Evolutionary conservation across 176 grass and related monocot genomes (phyloP).

Genomic region (Tillandsia fasciculata): DNA sequence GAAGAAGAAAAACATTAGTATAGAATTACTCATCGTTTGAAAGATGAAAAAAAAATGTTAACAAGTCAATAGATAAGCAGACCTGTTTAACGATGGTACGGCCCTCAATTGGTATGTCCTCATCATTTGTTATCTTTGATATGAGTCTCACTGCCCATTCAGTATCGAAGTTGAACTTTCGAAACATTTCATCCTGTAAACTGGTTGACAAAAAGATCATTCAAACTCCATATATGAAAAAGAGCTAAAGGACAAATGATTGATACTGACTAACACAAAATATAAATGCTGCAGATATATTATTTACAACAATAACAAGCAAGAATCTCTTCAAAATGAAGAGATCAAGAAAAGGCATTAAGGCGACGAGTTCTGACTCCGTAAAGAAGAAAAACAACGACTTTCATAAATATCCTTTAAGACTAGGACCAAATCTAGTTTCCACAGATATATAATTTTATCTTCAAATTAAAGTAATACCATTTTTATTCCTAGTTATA

Average conservation of each 20-base stretch:
- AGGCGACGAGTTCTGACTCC: too few relatives aligned
- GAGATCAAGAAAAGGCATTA: too few relatives aligned
- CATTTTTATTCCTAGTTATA: too few relatives aligned
- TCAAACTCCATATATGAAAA: background rate
- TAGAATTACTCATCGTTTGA: too few relatives aligned
- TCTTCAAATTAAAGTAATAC: too few relatives aligned
- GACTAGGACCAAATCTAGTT: too few relatives aligned
- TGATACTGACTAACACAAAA: slow-evolving; percentile 4
- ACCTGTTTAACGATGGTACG: slow-evolving; percentile 85
- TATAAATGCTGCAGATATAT: background rate
- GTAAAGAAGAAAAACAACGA: too few relatives aligned
- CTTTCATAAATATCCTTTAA: too few relatives aligned
- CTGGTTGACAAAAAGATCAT: slow-evolving; percentile 32
- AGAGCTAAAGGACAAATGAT: background rate
- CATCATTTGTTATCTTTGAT: slow-evolving; percentile 89
- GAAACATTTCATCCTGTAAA: slow-evolving; percentile 99
- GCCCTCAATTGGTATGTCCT: slow-evolving; percentile 77
- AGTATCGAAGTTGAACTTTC: slow-evolving; percentile 94
- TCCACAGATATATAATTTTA: too few relatives aligned
- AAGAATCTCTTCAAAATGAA: background rate
- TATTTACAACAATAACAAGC: background rate
- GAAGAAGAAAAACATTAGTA: background rate
- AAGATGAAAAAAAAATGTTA: background rate
- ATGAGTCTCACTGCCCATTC: slow-evolving; percentile 91
- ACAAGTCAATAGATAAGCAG: slow-evolving; percentile 13